A percentile compares a stretch with the other conserved stretches of the same genome.
Conservation (phyloP, 192 early-diverging fungal species). For the Linnemannia exigua region DNA sequence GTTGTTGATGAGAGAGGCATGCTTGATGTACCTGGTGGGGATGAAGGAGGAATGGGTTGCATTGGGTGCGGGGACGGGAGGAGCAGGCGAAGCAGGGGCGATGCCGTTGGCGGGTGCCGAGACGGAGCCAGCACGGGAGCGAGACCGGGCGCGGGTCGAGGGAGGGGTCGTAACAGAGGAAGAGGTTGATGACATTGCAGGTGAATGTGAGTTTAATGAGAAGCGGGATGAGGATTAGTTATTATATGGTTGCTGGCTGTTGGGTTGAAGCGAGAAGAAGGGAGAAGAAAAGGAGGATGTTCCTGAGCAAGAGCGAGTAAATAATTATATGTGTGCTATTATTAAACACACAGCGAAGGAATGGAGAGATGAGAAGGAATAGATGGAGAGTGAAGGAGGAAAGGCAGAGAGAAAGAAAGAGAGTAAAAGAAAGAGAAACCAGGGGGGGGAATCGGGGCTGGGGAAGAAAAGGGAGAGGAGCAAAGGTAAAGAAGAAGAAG, state of each 20-base stretch:
- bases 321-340: slow-evolving; percentile 6
- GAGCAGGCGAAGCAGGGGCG: slow-evolving; percentile 23
- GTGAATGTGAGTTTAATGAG: neutral
- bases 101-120: slow-evolving; percentile 32
- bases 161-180: slow-evolving; percentile 21
- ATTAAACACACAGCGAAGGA: neutral
- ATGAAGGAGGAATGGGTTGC: slow-evolving; percentile 55
- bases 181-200: slow-evolving; percentile 22
- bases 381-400: neutral
- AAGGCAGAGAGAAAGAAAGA: neutral
- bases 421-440: neutral
- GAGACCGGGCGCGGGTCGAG: slow-evolving; percentile 41
- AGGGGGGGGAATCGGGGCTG: neutral
- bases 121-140: slow-evolving; percentile 41
- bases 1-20: slow-evolving; percentile 82
- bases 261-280: neutral
- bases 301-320: neutral
- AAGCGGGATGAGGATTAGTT: neutral
- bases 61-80: slow-evolving; percentile 37
- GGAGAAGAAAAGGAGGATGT: neutral
- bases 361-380: neutral
- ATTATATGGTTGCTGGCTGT: neutral
- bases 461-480: neutral
- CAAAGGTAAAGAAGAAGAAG: neutral
- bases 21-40: slow-evolving; percentile 75